These are phyloP conservation scores for Biscutella laevigata DNA, from an alignment of 441 rosid genomes.

Conservation along the genomic window DNA sequence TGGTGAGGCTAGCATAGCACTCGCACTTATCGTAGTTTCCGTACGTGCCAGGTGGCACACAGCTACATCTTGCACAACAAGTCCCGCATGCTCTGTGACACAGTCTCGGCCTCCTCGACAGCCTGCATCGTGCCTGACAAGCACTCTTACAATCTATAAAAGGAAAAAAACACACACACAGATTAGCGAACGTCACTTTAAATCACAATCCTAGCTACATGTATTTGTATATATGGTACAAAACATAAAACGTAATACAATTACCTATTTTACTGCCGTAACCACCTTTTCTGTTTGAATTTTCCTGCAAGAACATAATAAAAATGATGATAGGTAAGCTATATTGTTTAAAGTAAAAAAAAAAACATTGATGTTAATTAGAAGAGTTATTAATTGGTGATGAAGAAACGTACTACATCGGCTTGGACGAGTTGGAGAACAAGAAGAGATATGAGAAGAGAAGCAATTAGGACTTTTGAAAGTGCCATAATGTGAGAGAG, in stretches of 20 bases:
- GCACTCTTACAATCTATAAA: slow-evolving; percentile 37
- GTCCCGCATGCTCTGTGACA: slow-evolving; percentile 63
- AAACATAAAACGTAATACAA: neutral
- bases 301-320: slow-evolving; percentile 7
- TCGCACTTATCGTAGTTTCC: slow-evolving; percentile 51
- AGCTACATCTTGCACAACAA: slow-evolving; percentile 49
- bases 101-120: slow-evolving; percentile 36
- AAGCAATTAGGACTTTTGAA: slow-evolving; percentile 37
- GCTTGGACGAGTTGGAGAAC: slow-evolving; percentile 40
- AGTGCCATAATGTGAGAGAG: slow-evolving; percentile 35
- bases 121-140: slow-evolving; percentile 39
- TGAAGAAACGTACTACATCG: slow-evolving; percentile 25
- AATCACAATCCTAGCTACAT: neutral
- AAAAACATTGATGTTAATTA: no score
- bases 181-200: no score
- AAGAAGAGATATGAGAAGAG: slow-evolving; percentile 46
- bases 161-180: neutral
- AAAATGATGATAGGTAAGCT: neutral
- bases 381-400: no score
- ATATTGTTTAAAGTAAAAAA: neutral
- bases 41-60: slow-evolving; percentile 67
- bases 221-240: neutral
- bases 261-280: slow-evolving; percentile 20
- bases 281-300: neutral
- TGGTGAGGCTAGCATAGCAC: slow-evolving; percentile 55